phyloP scores from a whole-genome alignment of 2,329 filamentous ascomycete species.

The Verticillium nubilum region DNA sequence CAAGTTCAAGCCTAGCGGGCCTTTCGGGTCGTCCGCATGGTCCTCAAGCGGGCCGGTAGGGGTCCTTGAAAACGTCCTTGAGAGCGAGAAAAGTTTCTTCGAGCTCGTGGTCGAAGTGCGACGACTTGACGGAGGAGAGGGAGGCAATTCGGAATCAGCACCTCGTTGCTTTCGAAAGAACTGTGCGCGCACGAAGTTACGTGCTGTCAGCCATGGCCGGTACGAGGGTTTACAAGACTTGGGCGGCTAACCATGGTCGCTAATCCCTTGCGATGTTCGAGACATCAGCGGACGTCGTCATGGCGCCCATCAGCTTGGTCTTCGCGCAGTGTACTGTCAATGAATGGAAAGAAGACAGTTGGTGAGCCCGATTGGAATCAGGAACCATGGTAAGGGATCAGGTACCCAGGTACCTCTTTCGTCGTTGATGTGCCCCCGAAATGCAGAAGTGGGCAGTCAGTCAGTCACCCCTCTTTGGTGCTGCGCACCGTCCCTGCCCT shows the following conservation, averaged over 20 bases:
- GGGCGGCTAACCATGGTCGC: neutral
- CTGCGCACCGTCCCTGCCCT: no score
- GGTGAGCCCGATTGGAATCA: no score
- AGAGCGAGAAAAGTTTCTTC: constrained; percentile 8
- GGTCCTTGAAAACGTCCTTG: constrained; percentile 4
- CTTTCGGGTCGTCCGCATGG: constrained; percentile 1
- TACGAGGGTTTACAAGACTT: neutral
- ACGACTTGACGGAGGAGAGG: neutral
- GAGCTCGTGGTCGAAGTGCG: constrained; percentile 3
- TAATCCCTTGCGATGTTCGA: neutral
- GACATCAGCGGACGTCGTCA: neutral
- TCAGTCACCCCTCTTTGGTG: neutral
- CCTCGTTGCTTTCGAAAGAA: constrained; percentile 13
- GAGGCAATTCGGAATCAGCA: constrained; percentile 3
- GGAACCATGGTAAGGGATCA: no score
- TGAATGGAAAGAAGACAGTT: neutral
- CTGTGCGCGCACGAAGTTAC: constrained; percentile 1
- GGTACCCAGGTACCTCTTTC: no score
- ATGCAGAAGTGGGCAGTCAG: neutral
- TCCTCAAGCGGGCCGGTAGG: neutral
- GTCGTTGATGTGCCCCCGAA: no score
- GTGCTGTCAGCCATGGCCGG: neutral
- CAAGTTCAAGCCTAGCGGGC: constrained; percentile 14
- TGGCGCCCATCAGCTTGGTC: neutral
- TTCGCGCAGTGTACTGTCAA: neutral